Evolutionary conservation across 2,329 filamentous ascomycete species (phyloP).

Genomic region (Sarocladiaceae sp.): DNA sequence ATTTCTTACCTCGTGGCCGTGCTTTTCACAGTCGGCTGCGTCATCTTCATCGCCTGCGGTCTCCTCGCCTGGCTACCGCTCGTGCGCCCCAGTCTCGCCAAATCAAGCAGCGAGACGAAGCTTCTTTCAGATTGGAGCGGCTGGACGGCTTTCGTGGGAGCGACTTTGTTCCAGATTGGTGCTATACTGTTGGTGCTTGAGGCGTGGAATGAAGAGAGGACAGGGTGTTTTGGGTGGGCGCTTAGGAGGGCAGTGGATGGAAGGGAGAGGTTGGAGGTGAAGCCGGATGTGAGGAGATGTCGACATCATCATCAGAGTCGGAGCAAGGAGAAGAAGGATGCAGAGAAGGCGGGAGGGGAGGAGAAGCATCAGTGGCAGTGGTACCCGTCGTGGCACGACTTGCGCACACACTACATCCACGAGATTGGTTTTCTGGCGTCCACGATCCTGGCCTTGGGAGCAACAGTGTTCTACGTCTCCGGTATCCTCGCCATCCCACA

Average conservation of each 20-base stretch:
- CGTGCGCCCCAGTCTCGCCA: constrained; percentile 32
- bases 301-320: constrained; percentile 13
- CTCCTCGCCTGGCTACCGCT: constrained; percentile 60
- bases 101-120: too few species aligned
- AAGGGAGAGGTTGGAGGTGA: constrained; percentile 2
- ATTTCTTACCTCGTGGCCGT: constrained; percentile 18
- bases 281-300: constrained; percentile 9
- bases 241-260: constrained; percentile 32
- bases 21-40: constrained; percentile 17
- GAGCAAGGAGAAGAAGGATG: constrained; percentile 3
- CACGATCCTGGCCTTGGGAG: constrained; percentile 49
- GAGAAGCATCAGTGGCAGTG: constrained; percentile 42
- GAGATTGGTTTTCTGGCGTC: constrained; percentile 62
- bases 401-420: constrained; percentile 54
- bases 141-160: constrained; percentile 55
- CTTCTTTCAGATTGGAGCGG: constrained; percentile 27
- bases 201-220: constrained; percentile 53
- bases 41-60: constrained; percentile 16
- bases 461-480: constrained; percentile 61
- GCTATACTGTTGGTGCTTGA: constrained; percentile 55
- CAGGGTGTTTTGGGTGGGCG: constrained; percentile 59
- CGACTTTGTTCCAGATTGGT: constrained; percentile 56
- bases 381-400: constrained; percentile 51
- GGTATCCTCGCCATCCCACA: constrained; percentile 57
- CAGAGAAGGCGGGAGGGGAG: not conserved